A percentile compares a stretch with the other conserved stretches of the same genome.
phyloP scores from a whole-genome alignment of 108 stramenopile genomes.

The Nitzschia palea region DNA sequence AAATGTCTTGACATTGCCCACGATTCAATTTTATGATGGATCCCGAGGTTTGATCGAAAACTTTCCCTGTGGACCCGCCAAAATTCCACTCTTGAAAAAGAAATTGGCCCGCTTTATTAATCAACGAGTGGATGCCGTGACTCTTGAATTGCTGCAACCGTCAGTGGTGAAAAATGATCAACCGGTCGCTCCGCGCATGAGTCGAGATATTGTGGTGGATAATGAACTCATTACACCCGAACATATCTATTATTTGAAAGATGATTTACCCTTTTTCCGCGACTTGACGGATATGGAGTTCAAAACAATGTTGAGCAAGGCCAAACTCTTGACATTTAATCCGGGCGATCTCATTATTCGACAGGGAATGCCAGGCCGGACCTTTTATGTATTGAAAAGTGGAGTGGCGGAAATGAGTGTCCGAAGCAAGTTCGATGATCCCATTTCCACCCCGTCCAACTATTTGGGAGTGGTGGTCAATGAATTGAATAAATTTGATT shows the following conservation, averaged over 20 bases:
- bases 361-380: constrained; percentile 60
- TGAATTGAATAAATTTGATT: constrained; percentile 54
- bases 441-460: constrained; percentile 56
- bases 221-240: constrained; percentile 48
- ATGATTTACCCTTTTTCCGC: constrained; percentile 59
- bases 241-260: constrained; percentile 48
- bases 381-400: constrained; percentile 74
- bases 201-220: constrained; percentile 50
- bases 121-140: constrained; percentile 51
- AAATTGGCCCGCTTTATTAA: constrained; percentile 64
- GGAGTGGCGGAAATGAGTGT: constrained; percentile 74
- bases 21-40: constrained; percentile 69
- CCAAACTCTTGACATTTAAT: constrained; percentile 59
- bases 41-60: constrained; percentile 55
- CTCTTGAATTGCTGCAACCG: constrained; percentile 28
- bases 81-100: constrained; percentile 60
- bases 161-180: not conserved
- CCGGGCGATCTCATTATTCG: constrained; percentile 61
- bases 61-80: constrained; percentile 74
- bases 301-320: constrained; percentile 53
- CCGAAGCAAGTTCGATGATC: constrained; percentile 63
- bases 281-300: constrained; percentile 67
- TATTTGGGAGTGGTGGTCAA: constrained; percentile 70
- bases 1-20: constrained; percentile 59
- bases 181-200: constrained; percentile 5